Evolutionary conservation across 805 yeast species (phyloP), one percentile per base, ranked within the genome.

Genomic region (Nematodospora valgi): DNA sequence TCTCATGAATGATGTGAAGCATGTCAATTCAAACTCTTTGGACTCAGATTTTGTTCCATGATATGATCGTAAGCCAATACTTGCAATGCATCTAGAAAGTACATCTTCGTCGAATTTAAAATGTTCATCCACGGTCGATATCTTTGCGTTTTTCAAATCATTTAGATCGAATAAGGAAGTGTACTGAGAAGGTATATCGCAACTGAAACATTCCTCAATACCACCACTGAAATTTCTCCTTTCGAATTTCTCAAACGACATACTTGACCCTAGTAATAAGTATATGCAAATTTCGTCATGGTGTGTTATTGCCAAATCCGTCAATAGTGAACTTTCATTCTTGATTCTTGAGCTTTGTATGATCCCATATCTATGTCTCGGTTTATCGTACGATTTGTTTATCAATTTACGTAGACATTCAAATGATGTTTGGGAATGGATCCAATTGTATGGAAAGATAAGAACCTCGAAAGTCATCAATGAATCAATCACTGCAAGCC

Each of bases 371-470:
- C 62, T 64, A 49, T 40, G 62, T 37, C 71, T 55, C 7, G 74
- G 71, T 39, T 68, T 72, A 40, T 68, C 58, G 49, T 76, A 78
- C 1, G 77, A 76, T 36, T 63, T 59, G 48, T 78, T 78, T 38
- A 78, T 51, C n/a, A 71, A 37, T 6, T 49, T 38, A 5, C 48
- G 38, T 20, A 70, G 34, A 15, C 30, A 36, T 9, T 27, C 30
- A 34, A 37, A 37, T n/a, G 26, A 15, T 18, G 32, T 29, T 5
- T 23, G n/a, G 7, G 31, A 17, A 14, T 37, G 32, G 7, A 37
- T 20, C 40, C 40, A 37, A 2, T 19, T 15, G n/a, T 32, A 23
- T 3, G 40, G 40, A 3, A 37, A 18, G 11, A 32, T 26, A 8
- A 37, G 17, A 27, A 57, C 34, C 30, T 59, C 56, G 34, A 45